Base-by-base conservation (phyloP, 208 protist species). In the Crithidia expoeki region DNA sequence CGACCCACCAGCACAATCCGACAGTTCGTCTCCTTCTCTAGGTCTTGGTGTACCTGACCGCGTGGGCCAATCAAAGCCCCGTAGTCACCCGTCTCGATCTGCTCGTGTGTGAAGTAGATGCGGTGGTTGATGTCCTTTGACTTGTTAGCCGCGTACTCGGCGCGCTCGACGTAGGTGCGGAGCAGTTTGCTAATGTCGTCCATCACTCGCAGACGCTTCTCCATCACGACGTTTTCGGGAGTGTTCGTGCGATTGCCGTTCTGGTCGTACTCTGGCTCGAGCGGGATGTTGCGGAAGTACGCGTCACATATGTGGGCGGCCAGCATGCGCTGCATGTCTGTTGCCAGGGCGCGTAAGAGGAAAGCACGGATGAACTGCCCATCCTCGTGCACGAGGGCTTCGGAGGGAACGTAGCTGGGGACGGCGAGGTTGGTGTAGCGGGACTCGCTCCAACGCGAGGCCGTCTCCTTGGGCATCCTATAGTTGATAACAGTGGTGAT, bases 1-100 rank as follows among this genome's bases (percentile, higher is more conserved):
- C 92, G 90, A 9, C 94, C 94, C 0, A 81, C 88, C n/a, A 98
- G 76, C 25, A 94, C 91, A 76, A 98, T 97, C 55, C 90, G 90
- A 69, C 92, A 97, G 36, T 91, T 87, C 2, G 89, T 95, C 23
- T 85, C 76, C 63, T 90, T 85, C 76, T 96, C 87, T 28, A 98
- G 74, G 69, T 96, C 80, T 70, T 98, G 85, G 52, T 98, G 94
- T 44, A 94, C 89, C 61, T 81, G 55, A 4, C 94, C 94, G 27
- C 94, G 92, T 9, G 88, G 92, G 44, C 94, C 94, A 32, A 98
- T 83, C 55, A 98, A 91, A 33, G 94, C 87, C 34, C 92, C 92
- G 71, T 89, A 96, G 49, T 90, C 84, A 3, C 90, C 88, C 58
- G 81, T 90, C 25, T 94, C 85, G 80, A 97, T 96, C 60, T 96